Conservation (phyloP, 2,329 filamentous ascomycete species). For the Pyrenophora tritici-repentis region DNA sequence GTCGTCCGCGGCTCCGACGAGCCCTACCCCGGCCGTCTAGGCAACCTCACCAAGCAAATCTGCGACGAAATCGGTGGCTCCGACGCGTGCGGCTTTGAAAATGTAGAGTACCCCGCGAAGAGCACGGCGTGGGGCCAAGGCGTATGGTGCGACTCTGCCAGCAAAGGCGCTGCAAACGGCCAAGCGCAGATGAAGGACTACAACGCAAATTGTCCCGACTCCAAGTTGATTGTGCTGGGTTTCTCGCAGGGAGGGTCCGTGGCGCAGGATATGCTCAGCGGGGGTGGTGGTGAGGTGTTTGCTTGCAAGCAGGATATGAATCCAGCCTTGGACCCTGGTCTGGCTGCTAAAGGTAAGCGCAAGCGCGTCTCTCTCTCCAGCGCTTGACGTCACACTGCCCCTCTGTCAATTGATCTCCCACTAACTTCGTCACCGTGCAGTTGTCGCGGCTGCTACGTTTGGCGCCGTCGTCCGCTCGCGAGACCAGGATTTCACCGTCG, state of each 20-base stretch:
- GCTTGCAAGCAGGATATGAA: constrained; percentile 30
- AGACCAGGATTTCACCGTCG: constrained; percentile 32
- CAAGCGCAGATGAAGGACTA: constrained; percentile 34
- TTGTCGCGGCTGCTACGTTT: constrained; percentile 33
- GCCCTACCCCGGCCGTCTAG: constrained; percentile 34
- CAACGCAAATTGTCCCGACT: constrained; percentile 32
- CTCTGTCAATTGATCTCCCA: too few relatives aligned
- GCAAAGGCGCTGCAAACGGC: constrained; percentile 27
- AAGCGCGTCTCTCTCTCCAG: too few relatives aligned
- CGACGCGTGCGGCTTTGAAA: constrained; percentile 31
- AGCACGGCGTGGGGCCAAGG: constrained; percentile 30
- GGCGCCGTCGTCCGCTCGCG: constrained; percentile 31
- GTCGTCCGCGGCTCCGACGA: constrained; percentile 37
- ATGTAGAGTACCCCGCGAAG: constrained; percentile 36
- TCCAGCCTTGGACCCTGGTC: constrained; percentile 24
- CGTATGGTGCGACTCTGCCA: constrained; percentile 35
- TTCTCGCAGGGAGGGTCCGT: constrained; percentile 35
- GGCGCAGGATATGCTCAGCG: constrained; percentile 34
- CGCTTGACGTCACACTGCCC: background rate
- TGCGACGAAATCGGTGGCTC: constrained; percentile 24
- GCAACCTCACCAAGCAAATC: constrained; percentile 29
- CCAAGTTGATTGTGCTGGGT: constrained; percentile 35
- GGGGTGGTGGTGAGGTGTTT: constrained; percentile 35
- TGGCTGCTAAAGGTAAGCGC: constrained; percentile 26
- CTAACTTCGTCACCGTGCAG: constrained; percentile 15